phyloP scores from a whole-genome alignment of 257 asterid genomes.

The Verbena officinalis region DNA sequence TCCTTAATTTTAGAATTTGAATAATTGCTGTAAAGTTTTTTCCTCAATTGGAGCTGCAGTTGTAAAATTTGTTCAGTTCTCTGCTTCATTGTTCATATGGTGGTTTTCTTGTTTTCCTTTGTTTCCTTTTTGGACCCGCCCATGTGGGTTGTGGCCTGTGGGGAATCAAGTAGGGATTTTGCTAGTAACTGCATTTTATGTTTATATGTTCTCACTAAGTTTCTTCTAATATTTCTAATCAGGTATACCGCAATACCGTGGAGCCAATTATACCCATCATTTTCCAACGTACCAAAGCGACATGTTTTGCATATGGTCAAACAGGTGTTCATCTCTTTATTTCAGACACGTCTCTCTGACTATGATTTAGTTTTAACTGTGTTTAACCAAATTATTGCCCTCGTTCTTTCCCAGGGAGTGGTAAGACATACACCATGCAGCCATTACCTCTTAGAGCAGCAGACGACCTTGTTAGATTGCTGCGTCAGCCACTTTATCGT shows the following conservation, averaged over 20 bases:
- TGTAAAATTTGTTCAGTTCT: conserved; percentile 6
- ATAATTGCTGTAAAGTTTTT: conserved; percentile 14
- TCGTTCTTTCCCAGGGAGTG: conserved; percentile 68
- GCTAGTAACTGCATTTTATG: conserved; percentile 12
- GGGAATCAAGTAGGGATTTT: conserved; percentile 9
- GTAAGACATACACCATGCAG: conserved; percentile 98
- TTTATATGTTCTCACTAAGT: conserved; percentile 25
- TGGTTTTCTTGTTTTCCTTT: not conserved
- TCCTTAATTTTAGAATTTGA: not conserved
- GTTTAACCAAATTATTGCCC: conserved; percentile 14
- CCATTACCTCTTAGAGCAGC: conserved; percentile 97
- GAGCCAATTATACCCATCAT: conserved; percentile 95
- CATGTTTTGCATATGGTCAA: conserved; percentile 98
- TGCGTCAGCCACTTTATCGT: conserved; percentile 90
- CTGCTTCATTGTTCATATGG: not conserved
- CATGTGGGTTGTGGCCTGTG: not conserved
- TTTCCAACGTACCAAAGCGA: conserved; percentile 96
- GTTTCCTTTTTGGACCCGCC: not conserved
- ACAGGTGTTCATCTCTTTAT: conserved; percentile 62
- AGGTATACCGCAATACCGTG: conserved; percentile 91
- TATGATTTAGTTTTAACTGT: conserved; percentile 22
- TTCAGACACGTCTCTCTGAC: conserved; percentile 11
- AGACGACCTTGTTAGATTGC: conserved; percentile 83
- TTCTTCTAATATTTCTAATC: conserved; percentile 35
- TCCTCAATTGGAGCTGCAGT: conserved; percentile 10